Percentiles rank a stretch among this genome's conserved stretches.
Conservation (phyloP, 495 filamentous ascomycete species). For the Penicillium pulvis region DNA sequence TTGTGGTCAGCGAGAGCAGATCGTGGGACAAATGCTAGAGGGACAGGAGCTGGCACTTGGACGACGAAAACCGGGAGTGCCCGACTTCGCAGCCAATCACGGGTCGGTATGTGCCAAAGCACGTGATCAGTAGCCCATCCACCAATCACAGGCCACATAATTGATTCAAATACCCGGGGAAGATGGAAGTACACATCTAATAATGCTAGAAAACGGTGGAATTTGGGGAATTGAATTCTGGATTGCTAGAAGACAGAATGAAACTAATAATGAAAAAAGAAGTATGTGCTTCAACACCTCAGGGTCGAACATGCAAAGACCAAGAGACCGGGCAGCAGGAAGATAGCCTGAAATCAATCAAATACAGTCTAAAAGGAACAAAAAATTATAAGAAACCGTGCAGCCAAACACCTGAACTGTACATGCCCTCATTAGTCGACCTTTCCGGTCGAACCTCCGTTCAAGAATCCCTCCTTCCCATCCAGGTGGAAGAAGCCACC, state of each 20-base stretch:
- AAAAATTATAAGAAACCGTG: constrained; percentile 28
- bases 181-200: neutral
- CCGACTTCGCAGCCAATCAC: constrained; percentile 36
- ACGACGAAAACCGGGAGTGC: constrained; percentile 46
- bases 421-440: constrained; percentile 65
- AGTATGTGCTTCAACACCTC: constrained; percentile 31
- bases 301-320: constrained; percentile 25
- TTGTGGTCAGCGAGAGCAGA: constrained; percentile 29
- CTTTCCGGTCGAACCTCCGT: constrained; percentile 66
- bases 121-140: constrained; percentile 9
- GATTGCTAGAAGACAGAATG: constrained; percentile 10
- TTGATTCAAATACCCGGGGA: constrained; percentile 23
- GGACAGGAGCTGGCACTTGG: constrained; percentile 29
- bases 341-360: constrained; percentile 29
- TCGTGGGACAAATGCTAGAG: constrained; percentile 35
- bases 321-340: constrained; percentile 16
- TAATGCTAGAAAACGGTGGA: neutral
- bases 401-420: constrained; percentile 41
- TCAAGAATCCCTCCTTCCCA: constrained; percentile 71
- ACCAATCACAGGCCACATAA: constrained; percentile 5
- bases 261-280: constrained; percentile 10
- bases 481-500: constrained; percentile 77
- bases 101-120: neutral
- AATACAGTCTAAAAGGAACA: constrained; percentile 31
- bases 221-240: constrained; percentile 1